These are phyloP conservation scores for Isabelozyma rhagii DNA, from an alignment of 805 yeast genomes.

Conservation along the genomic window DNA sequence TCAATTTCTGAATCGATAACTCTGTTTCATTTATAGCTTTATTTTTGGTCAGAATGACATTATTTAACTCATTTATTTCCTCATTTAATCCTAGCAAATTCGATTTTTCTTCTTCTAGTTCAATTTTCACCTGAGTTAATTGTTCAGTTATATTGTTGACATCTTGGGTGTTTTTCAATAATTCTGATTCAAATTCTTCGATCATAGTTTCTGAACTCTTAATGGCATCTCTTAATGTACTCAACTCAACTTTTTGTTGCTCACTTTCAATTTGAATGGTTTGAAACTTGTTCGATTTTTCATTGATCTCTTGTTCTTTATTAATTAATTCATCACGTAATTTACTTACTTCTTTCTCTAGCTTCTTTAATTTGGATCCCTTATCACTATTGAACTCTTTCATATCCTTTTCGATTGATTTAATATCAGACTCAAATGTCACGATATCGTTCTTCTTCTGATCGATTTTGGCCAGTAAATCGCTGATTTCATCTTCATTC, in stretches of 20 bases:
- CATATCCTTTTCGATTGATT: slow-evolving; percentile 67
- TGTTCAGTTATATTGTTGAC: slow-evolving; percentile 19
- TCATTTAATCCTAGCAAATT: slow-evolving; percentile 68
- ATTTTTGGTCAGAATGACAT: slow-evolving; percentile 40
- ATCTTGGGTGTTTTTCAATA: slow-evolving; percentile 9
- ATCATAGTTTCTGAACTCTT: slow-evolving; percentile 30
- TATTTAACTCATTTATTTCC: slow-evolving; percentile 63
- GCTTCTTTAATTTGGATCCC: slow-evolving; percentile 70
- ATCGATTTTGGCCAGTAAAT: slow-evolving; percentile 35
- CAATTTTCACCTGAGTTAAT: slow-evolving; percentile 17
- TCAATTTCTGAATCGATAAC: slow-evolving; percentile 50
- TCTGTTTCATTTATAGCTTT: slow-evolving; percentile 46
- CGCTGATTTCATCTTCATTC: slow-evolving; percentile 44
- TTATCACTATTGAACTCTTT: slow-evolving; percentile 77
- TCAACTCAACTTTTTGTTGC: slow-evolving; percentile 58
- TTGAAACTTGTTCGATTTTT: slow-evolving; percentile 55
- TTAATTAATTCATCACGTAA: slow-evolving; percentile 31
- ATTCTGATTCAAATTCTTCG: slow-evolving; percentile 17
- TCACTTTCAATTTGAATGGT: slow-evolving; percentile 67
- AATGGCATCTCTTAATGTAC: slow-evolving; percentile 40
- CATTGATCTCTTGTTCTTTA: slow-evolving; percentile 41
- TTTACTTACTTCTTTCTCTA: slow-evolving; percentile 49
- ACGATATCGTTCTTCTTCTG: slow-evolving; percentile 28
- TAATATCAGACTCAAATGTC: slow-evolving; percentile 42
- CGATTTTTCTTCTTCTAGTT: slow-evolving; percentile 53